These are phyloP conservation scores for Camillea tinctor DNA, from an alignment of 2,329 filamentous ascomycete genomes.

Conservation along the genomic window DNA sequence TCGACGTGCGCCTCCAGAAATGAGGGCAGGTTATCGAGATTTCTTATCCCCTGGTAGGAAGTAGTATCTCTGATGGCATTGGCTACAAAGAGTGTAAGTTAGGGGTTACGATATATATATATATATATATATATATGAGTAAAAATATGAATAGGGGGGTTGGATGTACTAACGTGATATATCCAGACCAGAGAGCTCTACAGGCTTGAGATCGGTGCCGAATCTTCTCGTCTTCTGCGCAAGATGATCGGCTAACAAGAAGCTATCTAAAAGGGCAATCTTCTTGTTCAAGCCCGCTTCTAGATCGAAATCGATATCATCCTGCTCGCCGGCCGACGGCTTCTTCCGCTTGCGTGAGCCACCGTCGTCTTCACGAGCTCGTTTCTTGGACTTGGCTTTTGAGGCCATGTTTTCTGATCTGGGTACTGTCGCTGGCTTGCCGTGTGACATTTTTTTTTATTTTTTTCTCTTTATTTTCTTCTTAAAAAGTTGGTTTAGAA, in stretches of 20 bases:
- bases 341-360: slow-evolving; percentile 53
- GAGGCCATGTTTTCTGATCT: slow-evolving; percentile 20
- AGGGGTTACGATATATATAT: neutral
- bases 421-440: slow-evolving; percentile 1
- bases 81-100: slow-evolving; percentile 45
- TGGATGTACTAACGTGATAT: slow-evolving; percentile 62
- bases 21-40: slow-evolving; percentile 68
- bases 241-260: slow-evolving; percentile 81
- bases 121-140: too few species aligned
- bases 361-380: slow-evolving; percentile 51
- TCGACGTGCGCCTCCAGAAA: slow-evolving; percentile 71
- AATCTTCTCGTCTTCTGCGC: slow-evolving; percentile 76
- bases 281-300: slow-evolving; percentile 76
- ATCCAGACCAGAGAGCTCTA: slow-evolving; percentile 82
- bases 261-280: slow-evolving; percentile 79
- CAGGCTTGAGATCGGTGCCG: slow-evolving; percentile 73
- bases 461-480: neutral
- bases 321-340: slow-evolving; percentile 46
- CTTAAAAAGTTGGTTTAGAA: neutral
- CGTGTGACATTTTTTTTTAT: slow-evolving; percentile 20
- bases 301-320: slow-evolving; percentile 60
- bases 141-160: neutral
- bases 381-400: slow-evolving; percentile 48
- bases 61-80: slow-evolving; percentile 78
- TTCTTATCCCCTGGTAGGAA: slow-evolving; percentile 65